Evolutionary conservation across 257 asterid species (phyloP), one percentile per base, ranked within the genome.

Genomic region (Handroanthus guayacan): DNA sequence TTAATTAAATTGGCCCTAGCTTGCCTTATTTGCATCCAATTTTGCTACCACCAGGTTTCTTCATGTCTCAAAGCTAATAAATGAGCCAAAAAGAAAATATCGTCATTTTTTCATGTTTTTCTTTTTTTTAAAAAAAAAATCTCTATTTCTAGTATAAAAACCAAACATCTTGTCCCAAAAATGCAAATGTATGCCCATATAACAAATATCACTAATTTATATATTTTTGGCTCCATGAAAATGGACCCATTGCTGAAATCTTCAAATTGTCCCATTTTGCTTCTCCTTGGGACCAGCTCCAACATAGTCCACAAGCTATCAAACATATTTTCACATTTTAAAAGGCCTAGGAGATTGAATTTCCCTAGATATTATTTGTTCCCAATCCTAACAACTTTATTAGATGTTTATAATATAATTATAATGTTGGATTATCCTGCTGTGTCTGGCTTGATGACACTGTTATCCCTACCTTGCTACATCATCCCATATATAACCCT

Each of bases 221-320:
- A 25, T 25, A 25, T 25, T 25, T 20, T 41, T 44, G 43, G 41
- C 44, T 36, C 43, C 44, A 79, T 20, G 38, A 6, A 75, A 69
- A 81, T 83, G 89, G 87, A 82, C 89, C 90, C 89, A 45, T 79
- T 65, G 80, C 79, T 80, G 84, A 85, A 82, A 89, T 86, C 85
- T 80, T 69, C 87, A 69, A 57, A 70, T 81, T 75, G 86, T 81
- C 83, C 66, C 69, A 65, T 8, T 75, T 82, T 58, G 71, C 77
- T 69, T 86, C 78, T 41, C 56, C 66, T 66, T 54, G 86, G 86
- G 88, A 69, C 85, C 88, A 85, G 60, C 74, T 68, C 74, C 31
- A 73, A 79, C 13, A 71, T 45, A 37, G 78, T 45, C 87, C 87
- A 86, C 86, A 81, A 57, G 50, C 38, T 73, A 72, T 71, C 72